Percentiles rank a stretch among this genome's conserved stretches.
Evolutionary conservation across 495 filamentous ascomycete genomes (phyloP).

Genomic region (Thozetella sp.): DNA sequence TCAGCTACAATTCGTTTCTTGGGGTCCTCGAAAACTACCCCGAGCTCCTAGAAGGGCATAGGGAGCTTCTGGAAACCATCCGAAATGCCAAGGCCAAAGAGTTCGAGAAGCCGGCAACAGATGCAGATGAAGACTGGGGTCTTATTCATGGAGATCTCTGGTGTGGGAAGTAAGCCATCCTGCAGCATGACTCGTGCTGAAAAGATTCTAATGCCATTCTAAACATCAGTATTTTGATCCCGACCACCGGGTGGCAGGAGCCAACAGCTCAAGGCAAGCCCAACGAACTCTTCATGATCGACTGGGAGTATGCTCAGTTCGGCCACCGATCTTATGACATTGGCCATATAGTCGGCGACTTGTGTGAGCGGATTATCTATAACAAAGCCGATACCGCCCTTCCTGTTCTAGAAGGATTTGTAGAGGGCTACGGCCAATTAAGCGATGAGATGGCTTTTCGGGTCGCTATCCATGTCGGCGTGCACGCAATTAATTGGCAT

Average conservation of each 20-base stretch:
- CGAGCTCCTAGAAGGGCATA: slow-evolving; percentile 26
- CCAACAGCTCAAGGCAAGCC: not conserved
- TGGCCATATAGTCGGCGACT: slow-evolving; percentile 52
- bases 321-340: slow-evolving; percentile 48
- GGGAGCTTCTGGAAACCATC: slow-evolving; percentile 11
- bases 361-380: slow-evolving; percentile 54
- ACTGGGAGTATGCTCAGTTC: slow-evolving; percentile 54
- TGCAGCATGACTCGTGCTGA: not conserved
- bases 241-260: not conserved
- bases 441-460: slow-evolving; percentile 45
- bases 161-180: slow-evolving; percentile 43
- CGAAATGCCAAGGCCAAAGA: slow-evolving; percentile 23
- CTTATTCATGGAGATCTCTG: slow-evolving; percentile 60
- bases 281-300: slow-evolving; percentile 31
- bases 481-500: slow-evolving; percentile 44
- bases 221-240: not conserved
- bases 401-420: slow-evolving; percentile 44
- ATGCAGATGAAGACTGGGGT: not conserved
- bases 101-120: slow-evolving; percentile 11
- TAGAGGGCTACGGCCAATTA: slow-evolving; percentile 40
- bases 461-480: slow-evolving; percentile 50
- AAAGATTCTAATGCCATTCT: not conserved
- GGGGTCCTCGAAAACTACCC: slow-evolving; percentile 44
- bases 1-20: slow-evolving; percentile 37
- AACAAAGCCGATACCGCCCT: slow-evolving; percentile 36